Percentiles rank a stretch among this genome's conserved stretches.
Conservation (phyloP, 2,329 filamentous ascomycete species). For the Tolypocladium amazonense region DNA sequence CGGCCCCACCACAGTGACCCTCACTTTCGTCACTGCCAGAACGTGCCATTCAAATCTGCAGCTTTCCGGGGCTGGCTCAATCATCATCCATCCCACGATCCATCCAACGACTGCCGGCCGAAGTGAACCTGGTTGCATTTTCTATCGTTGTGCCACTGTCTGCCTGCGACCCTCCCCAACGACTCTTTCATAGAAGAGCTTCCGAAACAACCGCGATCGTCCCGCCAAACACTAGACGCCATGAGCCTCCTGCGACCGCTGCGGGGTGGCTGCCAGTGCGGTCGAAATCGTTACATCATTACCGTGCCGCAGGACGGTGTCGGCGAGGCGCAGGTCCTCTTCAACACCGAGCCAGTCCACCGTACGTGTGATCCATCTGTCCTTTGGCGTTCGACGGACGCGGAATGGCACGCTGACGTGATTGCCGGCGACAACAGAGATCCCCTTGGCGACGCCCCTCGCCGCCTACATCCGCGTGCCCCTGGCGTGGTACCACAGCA, state of each 20-base stretch:
- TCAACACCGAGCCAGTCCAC: slow-evolving; percentile 59
- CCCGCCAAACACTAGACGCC: not conserved
- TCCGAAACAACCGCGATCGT: not conserved
- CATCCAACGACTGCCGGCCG: not conserved
- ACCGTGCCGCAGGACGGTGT: slow-evolving; percentile 49
- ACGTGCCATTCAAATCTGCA: not conserved
- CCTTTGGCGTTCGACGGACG: not conserved
- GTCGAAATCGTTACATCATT: slow-evolving; percentile 73
- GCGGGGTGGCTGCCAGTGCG: slow-evolving; percentile 73
- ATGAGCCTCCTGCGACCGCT: slow-evolving; percentile 46
- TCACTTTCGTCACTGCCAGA: not conserved
- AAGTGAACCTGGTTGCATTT: not conserved
- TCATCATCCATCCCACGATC: not conserved
- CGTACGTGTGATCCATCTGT: slow-evolving; percentile 45
- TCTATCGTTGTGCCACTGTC: not conserved
- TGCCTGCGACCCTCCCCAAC: not conserved
- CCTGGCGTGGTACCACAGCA: slow-evolving; percentile 67
- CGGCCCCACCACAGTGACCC: not conserved
- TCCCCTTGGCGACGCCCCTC: slow-evolving; percentile 59
- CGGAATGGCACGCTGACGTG: not conserved
- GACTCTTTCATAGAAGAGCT: not conserved
- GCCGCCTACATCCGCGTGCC: slow-evolving; percentile 78
- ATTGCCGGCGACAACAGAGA: slow-evolving; percentile 30
- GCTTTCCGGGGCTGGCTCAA: not conserved
- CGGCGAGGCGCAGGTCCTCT: slow-evolving; percentile 57